Evolutionary conservation across 441 rosid genomes (phyloP).

Genomic region (Cnidoscolus chayamansa): DNA sequence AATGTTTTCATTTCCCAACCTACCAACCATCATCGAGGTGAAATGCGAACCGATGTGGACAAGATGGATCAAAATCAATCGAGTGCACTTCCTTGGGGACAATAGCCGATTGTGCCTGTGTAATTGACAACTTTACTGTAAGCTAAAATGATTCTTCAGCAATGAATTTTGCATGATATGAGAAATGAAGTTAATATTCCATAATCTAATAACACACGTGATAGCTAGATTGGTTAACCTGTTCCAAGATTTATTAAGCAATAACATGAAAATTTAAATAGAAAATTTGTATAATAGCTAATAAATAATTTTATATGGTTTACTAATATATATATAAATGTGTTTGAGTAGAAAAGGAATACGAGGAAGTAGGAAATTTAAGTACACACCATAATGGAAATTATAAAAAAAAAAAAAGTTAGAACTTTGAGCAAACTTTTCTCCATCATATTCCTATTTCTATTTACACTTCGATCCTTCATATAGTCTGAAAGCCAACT

Average conservation of each 20-base stretch:
- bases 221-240: neutral
- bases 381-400: neutral
- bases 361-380: too few species aligned
- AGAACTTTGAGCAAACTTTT: neutral
- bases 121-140: slow-evolving; percentile 8
- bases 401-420: neutral
- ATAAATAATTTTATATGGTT: slow-evolving; percentile 1
- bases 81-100: slow-evolving; percentile 78
- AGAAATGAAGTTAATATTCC: neutral
- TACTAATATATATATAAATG: neutral
- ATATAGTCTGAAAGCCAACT: neutral
- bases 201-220: neutral
- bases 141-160: neutral
- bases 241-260: neutral
- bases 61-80: slow-evolving; percentile 69
- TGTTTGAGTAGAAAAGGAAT: neutral
- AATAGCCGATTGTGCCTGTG: slow-evolving; percentile 87
- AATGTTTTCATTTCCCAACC: slow-evolving; percentile 28
- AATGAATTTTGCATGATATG: neutral
- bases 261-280: neutral
- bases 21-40: slow-evolving; percentile 97
- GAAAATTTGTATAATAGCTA: neutral
- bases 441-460: neutral
- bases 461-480: neutral
- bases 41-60: slow-evolving; percentile 80